Conservation (phyloP, 192 early-diverging fungal species). For the Radiomyces spectabilis region DNA sequence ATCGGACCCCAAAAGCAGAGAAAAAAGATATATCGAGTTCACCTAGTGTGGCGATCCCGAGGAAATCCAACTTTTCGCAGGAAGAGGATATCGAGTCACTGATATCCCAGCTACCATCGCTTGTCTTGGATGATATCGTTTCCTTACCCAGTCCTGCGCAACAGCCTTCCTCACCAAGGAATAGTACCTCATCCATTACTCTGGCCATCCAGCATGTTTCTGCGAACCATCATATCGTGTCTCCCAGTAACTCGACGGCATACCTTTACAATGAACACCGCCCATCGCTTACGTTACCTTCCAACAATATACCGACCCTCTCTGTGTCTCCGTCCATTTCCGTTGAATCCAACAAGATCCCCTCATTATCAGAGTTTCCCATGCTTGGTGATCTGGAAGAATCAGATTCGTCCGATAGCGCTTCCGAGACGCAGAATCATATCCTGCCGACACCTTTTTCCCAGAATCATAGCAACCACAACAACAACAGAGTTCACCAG, state of each 20-base stretch:
- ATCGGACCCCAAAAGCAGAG: too few species aligned
- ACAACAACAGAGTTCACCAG: not conserved
- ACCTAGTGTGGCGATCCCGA: too few species aligned
- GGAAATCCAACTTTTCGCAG: too few species aligned
- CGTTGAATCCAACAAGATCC: not conserved
- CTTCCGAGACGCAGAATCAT: not conserved
- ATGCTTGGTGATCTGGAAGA: constrained; percentile 1
- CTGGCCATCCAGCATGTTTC: not conserved
- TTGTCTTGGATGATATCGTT: too few species aligned
- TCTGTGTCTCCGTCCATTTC: not conserved
- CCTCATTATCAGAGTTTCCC: not conserved
- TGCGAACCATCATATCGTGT: not conserved
- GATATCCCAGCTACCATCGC: too few species aligned
- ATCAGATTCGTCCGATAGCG: too few species aligned
- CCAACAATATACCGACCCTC: not conserved
- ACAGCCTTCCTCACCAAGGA: too few species aligned
- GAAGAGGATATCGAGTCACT: too few species aligned
- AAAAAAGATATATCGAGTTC: too few species aligned
- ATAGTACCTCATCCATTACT: too few species aligned
- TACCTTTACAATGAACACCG: not conserved
- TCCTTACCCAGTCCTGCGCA: not conserved
- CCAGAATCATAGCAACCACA: not conserved
- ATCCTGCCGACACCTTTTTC: not conserved
- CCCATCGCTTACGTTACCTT: not conserved
- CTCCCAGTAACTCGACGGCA: not conserved